Percentiles rank a stretch among this genome's conserved stretches.
Conservation (phyloP, 116 monocot species). For the Dioscorea cayenensis region DNA sequence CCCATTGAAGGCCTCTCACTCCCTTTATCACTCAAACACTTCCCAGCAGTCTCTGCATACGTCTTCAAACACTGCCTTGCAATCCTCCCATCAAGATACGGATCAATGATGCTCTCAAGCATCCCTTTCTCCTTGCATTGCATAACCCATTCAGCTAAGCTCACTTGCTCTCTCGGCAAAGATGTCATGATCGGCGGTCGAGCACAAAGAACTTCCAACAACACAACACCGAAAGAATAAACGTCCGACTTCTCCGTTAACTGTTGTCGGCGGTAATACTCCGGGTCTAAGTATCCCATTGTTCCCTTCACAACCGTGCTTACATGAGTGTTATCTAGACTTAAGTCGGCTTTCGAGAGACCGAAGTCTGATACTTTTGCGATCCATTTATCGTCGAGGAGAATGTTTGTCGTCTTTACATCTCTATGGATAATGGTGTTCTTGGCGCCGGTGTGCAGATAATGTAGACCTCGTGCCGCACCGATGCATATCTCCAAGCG, state of each 20-base stretch:
- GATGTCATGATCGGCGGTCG: constrained; percentile 45
- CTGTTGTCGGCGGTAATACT: constrained; percentile 62
- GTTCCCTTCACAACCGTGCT: constrained; percentile 71
- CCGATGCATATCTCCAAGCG: constrained; percentile 76
- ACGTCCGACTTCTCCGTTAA: constrained; percentile 60
- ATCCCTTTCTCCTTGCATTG: constrained; percentile 70
- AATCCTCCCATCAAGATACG: constrained; percentile 49
- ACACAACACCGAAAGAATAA: constrained; percentile 73
- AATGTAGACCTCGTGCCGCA: constrained; percentile 63
- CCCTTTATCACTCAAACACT: constrained; percentile 60
- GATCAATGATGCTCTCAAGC: constrained; percentile 66
- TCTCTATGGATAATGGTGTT: constrained; percentile 78
- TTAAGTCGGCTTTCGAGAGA: constrained; percentile 48
- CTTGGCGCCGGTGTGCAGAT: constrained; percentile 71
- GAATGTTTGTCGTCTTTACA: constrained; percentile 78
- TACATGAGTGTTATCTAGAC: constrained; percentile 41
- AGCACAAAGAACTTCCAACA: constrained; percentile 64
- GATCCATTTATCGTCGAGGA: constrained; percentile 67
- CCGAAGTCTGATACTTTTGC: constrained; percentile 80
- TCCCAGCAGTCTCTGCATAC: constrained; percentile 61
- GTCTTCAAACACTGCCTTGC: constrained; percentile 71
- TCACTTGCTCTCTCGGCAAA: constrained; percentile 56
- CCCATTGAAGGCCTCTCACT: constrained; percentile 73
- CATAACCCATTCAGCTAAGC: constrained; percentile 67
- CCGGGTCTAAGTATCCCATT: constrained; percentile 68